Evolutionary conservation across 345 rosid species (phyloP), one percentile per base, ranked within the genome.

Genomic region (Ceriops decandra): DNA sequence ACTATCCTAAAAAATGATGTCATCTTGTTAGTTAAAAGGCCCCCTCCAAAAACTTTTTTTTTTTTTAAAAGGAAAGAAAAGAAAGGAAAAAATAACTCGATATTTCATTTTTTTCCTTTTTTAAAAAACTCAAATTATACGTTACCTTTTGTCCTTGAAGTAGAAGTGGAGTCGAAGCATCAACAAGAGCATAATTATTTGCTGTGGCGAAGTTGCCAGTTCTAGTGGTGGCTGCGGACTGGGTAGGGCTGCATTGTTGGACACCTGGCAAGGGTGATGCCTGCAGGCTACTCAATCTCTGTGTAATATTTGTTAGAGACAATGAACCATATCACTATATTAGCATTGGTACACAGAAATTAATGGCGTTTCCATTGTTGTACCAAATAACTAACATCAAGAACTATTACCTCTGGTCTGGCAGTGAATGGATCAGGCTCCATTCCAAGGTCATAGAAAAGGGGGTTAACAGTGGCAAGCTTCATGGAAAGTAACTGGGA

Each of bases 401-500:
- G 59, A 56, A 4, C 3, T 24, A 56, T 20, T 76, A 88, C 89
- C 88, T 84, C 87, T 31, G 88, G 82, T 77, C 75, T 74, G 47
- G 62, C 60, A 77, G 82, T 77, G 38, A 85, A 66, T 67, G 81
- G 72, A 46, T 84, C 86, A 9, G 70, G 68, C 54, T 84, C 91
- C 79, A 77, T 71, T 60, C 87, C 85, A 64, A 84, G 82, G 74
- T 85, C 86, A 87, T 80, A 87, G 62, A 84, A 80, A 76, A 84
- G 28, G 54, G 89, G 92, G 73, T 81, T 83, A 65, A 84, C 67
- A 63, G 87, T 79, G 62, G 95, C 81, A 70, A 89, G 83, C 82
- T 87, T 87, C 95, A 89, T 80, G 4, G 95, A 89, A 7, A 89
- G 88, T 75, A 85, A 80, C 95, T 89, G 79, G 5, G 57, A 30